Percentiles rank a stretch among this genome's conserved stretches.
These are phyloP conservation scores for Teratosphaeria destructans DNA, from an alignment of 2,329 filamentous ascomycete genomes.

Conservation along the genomic window DNA sequence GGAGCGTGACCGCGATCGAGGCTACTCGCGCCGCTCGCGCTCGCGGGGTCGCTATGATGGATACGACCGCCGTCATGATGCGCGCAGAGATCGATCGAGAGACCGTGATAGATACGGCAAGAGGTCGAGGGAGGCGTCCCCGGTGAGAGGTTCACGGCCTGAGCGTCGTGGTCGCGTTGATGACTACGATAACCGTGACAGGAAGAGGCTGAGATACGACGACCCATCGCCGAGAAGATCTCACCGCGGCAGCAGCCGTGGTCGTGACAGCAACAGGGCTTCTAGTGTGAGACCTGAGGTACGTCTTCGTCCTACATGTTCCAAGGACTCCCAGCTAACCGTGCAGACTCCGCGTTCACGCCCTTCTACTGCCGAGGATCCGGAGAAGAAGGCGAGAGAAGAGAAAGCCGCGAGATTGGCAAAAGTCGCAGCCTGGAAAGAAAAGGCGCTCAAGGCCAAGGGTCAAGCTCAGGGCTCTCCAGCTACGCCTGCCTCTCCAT, in stretches of 20 bases:
- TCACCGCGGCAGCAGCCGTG: slow-evolving; percentile 42
- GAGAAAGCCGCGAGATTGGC: slow-evolving; percentile 45
- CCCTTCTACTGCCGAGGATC: slow-evolving; percentile 8
- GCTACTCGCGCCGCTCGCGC: slow-evolving; percentile 6
- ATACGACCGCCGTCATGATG: background rate
- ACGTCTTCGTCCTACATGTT: slow-evolving; percentile 23
- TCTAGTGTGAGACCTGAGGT: slow-evolving; percentile 48
- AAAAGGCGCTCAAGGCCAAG: slow-evolving; percentile 52
- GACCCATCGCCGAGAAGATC: slow-evolving; percentile 11
- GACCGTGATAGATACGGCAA: slow-evolving; percentile 7
- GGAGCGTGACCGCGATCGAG: slow-evolving; percentile 10
- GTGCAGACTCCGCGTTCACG: slow-evolving; percentile 13
- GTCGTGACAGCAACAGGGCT: slow-evolving; percentile 45
- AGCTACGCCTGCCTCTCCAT: slow-evolving; percentile 6
- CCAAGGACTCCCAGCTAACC: background rate
- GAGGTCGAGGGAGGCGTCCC: slow-evolving; percentile 10
- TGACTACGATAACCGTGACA: slow-evolving; percentile 13
- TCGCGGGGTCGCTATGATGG: slow-evolving; percentile 8
- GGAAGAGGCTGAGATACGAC: slow-evolving; percentile 11
- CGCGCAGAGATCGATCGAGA: slow-evolving; percentile 5
- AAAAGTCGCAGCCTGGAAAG: slow-evolving; percentile 84
- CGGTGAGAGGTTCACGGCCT: slow-evolving; percentile 12
- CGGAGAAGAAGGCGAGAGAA: slow-evolving; percentile 6
- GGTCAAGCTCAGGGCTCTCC: slow-evolving; percentile 13
- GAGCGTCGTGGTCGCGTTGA: slow-evolving; percentile 11